Evolutionary conservation across 441 rosid species (phyloP).

Genomic region (Daphne laureola): DNA sequence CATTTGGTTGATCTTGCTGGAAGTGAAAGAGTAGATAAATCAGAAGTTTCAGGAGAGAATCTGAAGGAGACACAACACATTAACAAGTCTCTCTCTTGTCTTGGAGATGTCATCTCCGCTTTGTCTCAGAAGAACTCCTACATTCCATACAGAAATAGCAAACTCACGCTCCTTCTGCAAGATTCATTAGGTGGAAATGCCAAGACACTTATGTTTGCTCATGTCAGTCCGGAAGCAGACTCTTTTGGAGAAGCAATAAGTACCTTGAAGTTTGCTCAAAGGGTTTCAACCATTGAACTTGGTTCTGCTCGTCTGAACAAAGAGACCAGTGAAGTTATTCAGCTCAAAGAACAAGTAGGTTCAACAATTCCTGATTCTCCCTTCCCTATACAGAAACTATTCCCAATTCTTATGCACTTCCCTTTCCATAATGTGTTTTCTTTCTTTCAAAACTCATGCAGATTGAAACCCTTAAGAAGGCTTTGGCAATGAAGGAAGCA

Average conservation of each 20-base stretch:
- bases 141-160: constrained; percentile 96
- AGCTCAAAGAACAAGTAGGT: constrained; percentile 67
- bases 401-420: too few species aligned
- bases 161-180: constrained; percentile 87
- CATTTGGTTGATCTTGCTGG: constrained; percentile 98
- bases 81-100: constrained; percentile 84
- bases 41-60: constrained; percentile 89
- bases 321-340: constrained; percentile 72
- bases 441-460: constrained; percentile 23
- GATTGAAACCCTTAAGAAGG: constrained; percentile 84
- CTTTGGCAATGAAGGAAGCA: constrained; percentile 50
- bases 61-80: constrained; percentile 87
- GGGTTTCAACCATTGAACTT: constrained; percentile 77
- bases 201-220: constrained; percentile 92
- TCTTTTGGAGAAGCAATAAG: constrained; percentile 76
- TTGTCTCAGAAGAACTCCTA: constrained; percentile 81
- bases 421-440: background rate
- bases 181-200: constrained; percentile 94
- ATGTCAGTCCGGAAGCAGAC: constrained; percentile 81
- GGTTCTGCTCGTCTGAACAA: constrained; percentile 80
- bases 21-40: constrained; percentile 86
- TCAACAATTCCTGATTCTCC: background rate
- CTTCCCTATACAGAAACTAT: too few species aligned
- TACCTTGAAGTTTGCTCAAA: constrained; percentile 86
- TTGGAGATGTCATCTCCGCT: constrained; percentile 90